Evolutionary conservation across 768 basidiomycete genomes (phyloP).

Genomic region (Leccinum longicurvipes): DNA sequence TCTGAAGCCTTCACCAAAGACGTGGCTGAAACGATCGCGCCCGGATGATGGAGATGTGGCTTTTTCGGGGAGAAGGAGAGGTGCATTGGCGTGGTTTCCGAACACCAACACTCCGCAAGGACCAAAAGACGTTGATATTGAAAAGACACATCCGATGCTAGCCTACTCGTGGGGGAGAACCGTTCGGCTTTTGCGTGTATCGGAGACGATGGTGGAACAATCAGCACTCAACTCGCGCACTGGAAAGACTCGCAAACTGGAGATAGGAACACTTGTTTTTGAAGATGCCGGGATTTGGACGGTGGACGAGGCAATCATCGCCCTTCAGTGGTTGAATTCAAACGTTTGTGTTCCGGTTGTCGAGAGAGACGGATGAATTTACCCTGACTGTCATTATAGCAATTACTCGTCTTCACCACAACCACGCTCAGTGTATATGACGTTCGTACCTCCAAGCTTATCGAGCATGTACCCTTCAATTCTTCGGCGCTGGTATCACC

Average conservation of each 20-base stretch:
- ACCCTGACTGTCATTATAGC: constrained; percentile 39
- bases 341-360: constrained; percentile 61
- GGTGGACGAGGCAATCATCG: constrained; percentile 59
- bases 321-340: constrained; percentile 84
- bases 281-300: constrained; percentile 59
- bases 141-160: constrained; percentile 56
- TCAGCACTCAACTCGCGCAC: constrained; percentile 49
- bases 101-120: constrained; percentile 40
- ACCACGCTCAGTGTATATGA: constrained; percentile 69
- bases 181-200: constrained; percentile 63
- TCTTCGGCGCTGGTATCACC: constrained; percentile 54
- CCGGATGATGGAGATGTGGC: constrained; percentile 42
- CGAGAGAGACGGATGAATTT: neutral
- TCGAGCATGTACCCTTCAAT: constrained; percentile 64
- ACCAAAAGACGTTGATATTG: constrained; percentile 13
- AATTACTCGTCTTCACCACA: constrained; percentile 62
- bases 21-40: constrained; percentile 81
- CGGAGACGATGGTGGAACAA: constrained; percentile 55
- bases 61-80: constrained; percentile 50
- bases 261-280: constrained; percentile 63
- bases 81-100: constrained; percentile 81
- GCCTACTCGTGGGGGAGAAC: constrained; percentile 82
- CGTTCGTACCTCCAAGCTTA: constrained; percentile 45
- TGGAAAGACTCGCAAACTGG: constrained; percentile 56
- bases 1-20: constrained; percentile 85